Evolutionary conservation across 352 stramenopile species (phyloP).

Genomic region (Globisporangium orthogonon): DNA sequence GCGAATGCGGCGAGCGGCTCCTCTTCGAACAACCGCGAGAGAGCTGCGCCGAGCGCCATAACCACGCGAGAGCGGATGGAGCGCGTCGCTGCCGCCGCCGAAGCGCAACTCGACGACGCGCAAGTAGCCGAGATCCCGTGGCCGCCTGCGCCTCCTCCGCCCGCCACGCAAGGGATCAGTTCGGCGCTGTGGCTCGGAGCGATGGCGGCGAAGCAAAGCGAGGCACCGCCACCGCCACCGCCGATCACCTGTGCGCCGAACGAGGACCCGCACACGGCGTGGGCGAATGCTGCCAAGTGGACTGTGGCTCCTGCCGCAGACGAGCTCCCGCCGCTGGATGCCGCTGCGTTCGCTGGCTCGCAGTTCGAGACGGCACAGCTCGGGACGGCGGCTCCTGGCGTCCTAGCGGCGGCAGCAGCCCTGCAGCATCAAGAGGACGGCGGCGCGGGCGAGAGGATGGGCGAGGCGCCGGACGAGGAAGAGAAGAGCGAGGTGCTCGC

Average conservation of each 20-base stretch:
- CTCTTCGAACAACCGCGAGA: neutral
- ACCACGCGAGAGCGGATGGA: conserved; percentile 18
- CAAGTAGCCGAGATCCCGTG: neutral
- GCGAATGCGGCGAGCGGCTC: neutral
- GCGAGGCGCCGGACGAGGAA: neutral
- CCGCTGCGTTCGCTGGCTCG: neutral
- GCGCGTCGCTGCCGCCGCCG: neutral
- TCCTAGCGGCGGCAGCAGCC: neutral
- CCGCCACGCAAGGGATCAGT: neutral
- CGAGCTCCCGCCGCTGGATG: neutral
- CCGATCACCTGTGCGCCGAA: conserved; percentile 1
- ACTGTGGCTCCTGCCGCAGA: neutral
- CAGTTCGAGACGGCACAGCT: neutral
- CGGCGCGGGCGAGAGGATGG: neutral
- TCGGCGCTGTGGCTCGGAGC: conserved; percentile 3
- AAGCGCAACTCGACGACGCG: neutral
- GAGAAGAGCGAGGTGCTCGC: neutral
- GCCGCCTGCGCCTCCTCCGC: neutral
- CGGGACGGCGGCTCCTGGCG: neutral
- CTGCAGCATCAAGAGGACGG: neutral
- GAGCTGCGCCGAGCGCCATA: neutral
- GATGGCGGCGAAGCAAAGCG: neutral
- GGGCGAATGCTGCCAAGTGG: conserved; percentile 11
- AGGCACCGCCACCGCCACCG: neutral
- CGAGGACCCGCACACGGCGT: conserved; percentile 10